Conservation (phyloP, 106 monocot species). For the Dioscorea zingiberensis region DNA sequence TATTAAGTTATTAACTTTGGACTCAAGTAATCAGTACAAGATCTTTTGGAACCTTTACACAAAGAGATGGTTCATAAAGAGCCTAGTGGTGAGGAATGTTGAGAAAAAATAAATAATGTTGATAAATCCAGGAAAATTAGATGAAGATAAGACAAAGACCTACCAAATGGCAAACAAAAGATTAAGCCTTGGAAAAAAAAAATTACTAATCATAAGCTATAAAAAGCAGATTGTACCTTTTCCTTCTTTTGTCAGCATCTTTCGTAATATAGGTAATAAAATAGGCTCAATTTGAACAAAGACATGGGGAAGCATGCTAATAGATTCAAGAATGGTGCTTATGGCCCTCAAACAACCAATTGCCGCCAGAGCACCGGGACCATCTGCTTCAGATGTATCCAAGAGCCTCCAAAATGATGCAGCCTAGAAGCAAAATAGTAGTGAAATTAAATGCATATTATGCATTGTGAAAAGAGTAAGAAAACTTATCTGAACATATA, state of each 20-base stretch:
- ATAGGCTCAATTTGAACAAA: constrained; percentile 86
- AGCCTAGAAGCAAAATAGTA: constrained; percentile 30
- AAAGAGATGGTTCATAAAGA: no score
- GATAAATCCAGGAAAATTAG: no score
- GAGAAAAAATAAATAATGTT: no score
- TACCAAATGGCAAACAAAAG: no score
- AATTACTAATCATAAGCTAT: neutral
- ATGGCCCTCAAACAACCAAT: constrained; percentile 96
- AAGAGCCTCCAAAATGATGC: constrained; percentile 91
- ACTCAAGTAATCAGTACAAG: no score
- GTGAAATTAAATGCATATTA: neutral
- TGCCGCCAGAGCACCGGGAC: constrained; percentile 89
- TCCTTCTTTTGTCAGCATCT: constrained; percentile 88
- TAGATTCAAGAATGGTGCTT: constrained; percentile 94
- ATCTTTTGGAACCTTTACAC: no score
- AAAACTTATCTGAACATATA: neutral
- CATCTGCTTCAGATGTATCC: constrained; percentile 68
- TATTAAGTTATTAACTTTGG: no score
- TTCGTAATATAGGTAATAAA: constrained; percentile 81
- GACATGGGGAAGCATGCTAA: constrained; percentile 88
- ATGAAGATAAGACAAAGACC: neutral
- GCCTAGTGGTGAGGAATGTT: neutral
- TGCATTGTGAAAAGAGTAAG: neutral
- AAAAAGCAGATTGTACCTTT: constrained; percentile 52
- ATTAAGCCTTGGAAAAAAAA: no score